Evolutionary conservation across 1,284 basidiomycete genomes (phyloP), one percentile per base, ranked within the genome.

Genomic region (Nidula niveotomentosa): DNA sequence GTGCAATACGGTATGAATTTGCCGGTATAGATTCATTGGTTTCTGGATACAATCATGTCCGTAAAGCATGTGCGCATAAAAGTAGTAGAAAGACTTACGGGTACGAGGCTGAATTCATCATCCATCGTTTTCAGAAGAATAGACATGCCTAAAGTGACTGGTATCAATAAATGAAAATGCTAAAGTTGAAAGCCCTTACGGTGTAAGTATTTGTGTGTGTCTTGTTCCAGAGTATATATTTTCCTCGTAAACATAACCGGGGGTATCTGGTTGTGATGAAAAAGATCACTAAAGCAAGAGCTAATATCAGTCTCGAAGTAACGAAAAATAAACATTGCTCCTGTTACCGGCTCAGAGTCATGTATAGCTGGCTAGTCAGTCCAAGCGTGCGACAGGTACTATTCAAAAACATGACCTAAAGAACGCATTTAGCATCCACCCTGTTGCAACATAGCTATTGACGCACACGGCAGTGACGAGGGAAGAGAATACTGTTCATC

Each of bases 71-170:
- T n/a, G 30, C 9, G 36, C 48, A 41, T 17, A 13, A 35, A 15
- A 44, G 1, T 5, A 30, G 30, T 30, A 30, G 30, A 30, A 30
- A 30, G 8, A 62, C 77, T 49, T 56, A 80, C 80, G n/a, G 80
- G 79, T 23, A 79, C 64, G 4, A 82, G 69, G 55, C 80, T 80
- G 9, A 81, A 64, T 59, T 82, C 79, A 52, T 78, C 74, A 52
- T 74, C 63, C 78, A 82, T 80, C 1, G 75, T 75, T 18, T 61
- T 66, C 33, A 81, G 67, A 6, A 79, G 62, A 8, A 69, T 64
- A 1, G 73, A 70, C 45, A 77, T 63, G 33, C 60, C 67, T 67
- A 51, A 41, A 3, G 30, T 15, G 17, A 36, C n/a, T 34, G 23
- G 41, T 34, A 18, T 33, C n/a, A 36, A 41, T 37, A 53, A 52